Base-by-base conservation (phyloP, 441 rosid species). In the Adansonia grandidieri region DNA sequence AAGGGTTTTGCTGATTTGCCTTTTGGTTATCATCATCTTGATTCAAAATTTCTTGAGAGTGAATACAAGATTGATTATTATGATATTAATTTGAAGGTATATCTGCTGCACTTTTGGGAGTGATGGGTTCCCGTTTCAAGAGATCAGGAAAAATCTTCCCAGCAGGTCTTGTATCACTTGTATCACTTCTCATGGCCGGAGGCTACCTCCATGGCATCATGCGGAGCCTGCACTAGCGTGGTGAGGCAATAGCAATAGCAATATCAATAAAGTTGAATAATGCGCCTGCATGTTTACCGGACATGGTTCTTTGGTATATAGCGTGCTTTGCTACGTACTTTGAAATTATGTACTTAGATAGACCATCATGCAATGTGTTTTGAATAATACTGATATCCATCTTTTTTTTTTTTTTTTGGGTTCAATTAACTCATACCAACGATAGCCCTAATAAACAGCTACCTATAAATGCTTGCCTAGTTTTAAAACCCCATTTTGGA, bases 121-220 rank as follows among this genome's bases (percentile, higher is more conserved):
- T 90, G 82, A 95, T 95, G 98, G 97, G 95, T 76, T 86, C 92
- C 2, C 93, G 98, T 32, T 93, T 93, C 82, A 79, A 80, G 85
- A 91, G 79, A 77, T 91, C 98, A 8, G 88, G 89, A 77, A 93
- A 91, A 87, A 75, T 93, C 53, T 84, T 93, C 60, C 98, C 98
- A 2, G 96, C 98, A 0, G 98, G 98, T 17, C 90, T 95, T 63
- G 98, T 95, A 6, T 92, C 98, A 15, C 83, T 95, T 0, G 81
- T 92, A 56, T 95, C 98, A 1, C 81, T 95, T 8, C 83, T 90
- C 64, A 95, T 95, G 98, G 82, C 96, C 9, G 98, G 89, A 11
- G 98, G 98, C 62, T 95, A 93, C 85, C 67, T 92, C 6, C 93
- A 91, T 67, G 97, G 98, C 71, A 87, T 95, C 82, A 53, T 91